Evolutionary conservation across 1,139 yeast species (phyloP).

Genomic region (Kodamaea ohmeri): DNA sequence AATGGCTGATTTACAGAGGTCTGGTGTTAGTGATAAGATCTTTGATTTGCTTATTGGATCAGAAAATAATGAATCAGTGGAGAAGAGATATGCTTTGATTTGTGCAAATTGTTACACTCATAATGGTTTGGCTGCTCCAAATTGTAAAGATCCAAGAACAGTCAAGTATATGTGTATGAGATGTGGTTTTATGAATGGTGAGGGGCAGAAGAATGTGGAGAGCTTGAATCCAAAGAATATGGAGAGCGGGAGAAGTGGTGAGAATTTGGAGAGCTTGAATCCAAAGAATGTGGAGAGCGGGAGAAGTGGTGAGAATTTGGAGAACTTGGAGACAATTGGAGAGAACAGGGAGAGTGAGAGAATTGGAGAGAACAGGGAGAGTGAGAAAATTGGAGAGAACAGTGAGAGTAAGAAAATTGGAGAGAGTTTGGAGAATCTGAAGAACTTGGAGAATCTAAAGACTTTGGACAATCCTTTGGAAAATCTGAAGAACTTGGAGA

Average conservation of each 20-base stretch:
- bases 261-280: neutral
- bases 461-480: too few species aligned
- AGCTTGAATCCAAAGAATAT: neutral
- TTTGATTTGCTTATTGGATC: conserved; percentile 64
- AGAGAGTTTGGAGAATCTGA: too few species aligned
- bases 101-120: conserved; percentile 64
- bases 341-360: neutral
- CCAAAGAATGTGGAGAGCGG: neutral
- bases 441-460: too few species aligned
- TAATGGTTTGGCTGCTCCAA: conserved; percentile 83
- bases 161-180: conserved; percentile 69
- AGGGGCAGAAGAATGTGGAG: neutral
- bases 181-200: conserved; percentile 63
- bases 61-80: conserved; percentile 62
- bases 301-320: too few species aligned
- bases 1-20: conserved; percentile 11
- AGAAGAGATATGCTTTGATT: conserved; percentile 68
- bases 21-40: conserved; percentile 32
- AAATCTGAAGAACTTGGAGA: too few species aligned
- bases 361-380: too few species aligned
- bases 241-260: neutral
- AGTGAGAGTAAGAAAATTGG: too few species aligned
- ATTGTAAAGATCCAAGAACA: conserved; percentile 47
- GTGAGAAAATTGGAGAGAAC: too few species aligned
- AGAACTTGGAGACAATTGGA: neutral